Evolutionary conservation across 2,329 filamentous ascomycete genomes (phyloP).

Genomic region (Beauveria bassiana): DNA sequence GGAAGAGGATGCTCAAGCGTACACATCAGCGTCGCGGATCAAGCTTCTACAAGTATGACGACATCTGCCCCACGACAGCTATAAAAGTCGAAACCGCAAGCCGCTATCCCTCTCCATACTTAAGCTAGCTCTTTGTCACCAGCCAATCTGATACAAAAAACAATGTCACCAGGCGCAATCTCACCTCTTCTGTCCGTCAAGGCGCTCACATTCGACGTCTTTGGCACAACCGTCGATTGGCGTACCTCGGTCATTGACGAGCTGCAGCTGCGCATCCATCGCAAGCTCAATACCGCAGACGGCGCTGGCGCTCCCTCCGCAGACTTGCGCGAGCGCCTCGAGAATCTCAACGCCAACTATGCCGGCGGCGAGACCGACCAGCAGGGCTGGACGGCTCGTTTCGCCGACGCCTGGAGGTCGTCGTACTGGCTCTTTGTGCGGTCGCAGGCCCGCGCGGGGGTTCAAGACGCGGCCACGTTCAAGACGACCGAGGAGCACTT

Average conservation of each 20-base stretch:
- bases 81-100: neutral
- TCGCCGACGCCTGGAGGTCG: conserved; percentile 65
- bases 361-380: conserved; percentile 36
- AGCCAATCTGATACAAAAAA: no score
- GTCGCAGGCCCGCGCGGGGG: conserved; percentile 36
- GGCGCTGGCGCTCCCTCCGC: conserved; percentile 32
- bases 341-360: conserved; percentile 44
- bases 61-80: neutral
- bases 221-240: conserved; percentile 78
- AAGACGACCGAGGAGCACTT: conserved; percentile 69
- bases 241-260: conserved; percentile 55
- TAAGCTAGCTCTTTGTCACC: neutral
- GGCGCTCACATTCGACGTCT: conserved; percentile 66
- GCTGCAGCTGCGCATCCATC: conserved; percentile 42
- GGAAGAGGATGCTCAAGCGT: neutral
- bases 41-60: neutral
- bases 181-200: conserved; percentile 33
- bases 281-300: conserved; percentile 42
- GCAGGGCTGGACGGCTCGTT: conserved; percentile 19
- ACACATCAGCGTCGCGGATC: neutral
- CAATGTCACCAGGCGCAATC: conserved; percentile 21
- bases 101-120: neutral
- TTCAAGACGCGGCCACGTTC: conserved; percentile 36
- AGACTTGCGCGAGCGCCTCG: conserved; percentile 38
- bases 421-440: conserved; percentile 56